Evolutionary conservation across 768 basidiomycete species (phyloP).

Genomic region (Rhodotorula kratochvilovae): DNA sequence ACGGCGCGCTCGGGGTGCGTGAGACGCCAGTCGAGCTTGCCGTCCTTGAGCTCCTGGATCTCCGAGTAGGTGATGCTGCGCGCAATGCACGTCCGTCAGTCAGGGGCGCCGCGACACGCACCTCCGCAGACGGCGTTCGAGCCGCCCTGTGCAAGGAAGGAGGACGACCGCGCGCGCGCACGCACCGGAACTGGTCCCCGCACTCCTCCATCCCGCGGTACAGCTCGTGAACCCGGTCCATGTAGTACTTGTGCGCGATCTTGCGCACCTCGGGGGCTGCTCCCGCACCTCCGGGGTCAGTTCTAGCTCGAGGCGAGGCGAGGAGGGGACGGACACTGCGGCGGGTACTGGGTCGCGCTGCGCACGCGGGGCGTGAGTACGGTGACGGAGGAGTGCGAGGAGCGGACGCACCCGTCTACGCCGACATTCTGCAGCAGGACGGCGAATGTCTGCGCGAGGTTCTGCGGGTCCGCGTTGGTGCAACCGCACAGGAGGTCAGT

Average conservation of each 20-base stretch:
- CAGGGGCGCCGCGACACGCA: too few species aligned
- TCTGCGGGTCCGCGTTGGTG: neutral
- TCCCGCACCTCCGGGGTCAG: neutral
- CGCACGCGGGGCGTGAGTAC: neutral
- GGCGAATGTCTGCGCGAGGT: neutral
- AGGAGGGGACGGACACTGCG: constrained; percentile 7
- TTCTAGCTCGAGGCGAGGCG: too few species aligned
- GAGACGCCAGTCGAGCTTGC: constrained; percentile 24
- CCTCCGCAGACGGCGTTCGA: too few species aligned
- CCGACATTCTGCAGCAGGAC: neutral
- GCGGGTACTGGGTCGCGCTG: neutral
- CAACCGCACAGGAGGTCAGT: too few species aligned
- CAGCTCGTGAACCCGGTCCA: constrained; percentile 33
- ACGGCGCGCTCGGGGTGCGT: constrained; percentile 2
- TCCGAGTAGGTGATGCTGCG: constrained; percentile 32
- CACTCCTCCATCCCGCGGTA: constrained; percentile 27
- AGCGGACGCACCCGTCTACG: neutral
- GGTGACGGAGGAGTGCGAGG: too few species aligned
- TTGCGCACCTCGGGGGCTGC: constrained; percentile 25
- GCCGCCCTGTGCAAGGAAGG: too few species aligned
- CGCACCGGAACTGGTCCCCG: constrained; percentile 36
- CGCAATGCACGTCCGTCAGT: neutral
- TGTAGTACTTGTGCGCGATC: constrained; percentile 36
- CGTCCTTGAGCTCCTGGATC: constrained; percentile 30
- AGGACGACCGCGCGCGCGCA: neutral